phyloP scores from a whole-genome alignment of 2,329 filamentous ascomycete genomes.

The Paramyrothecium sp. region DNA sequence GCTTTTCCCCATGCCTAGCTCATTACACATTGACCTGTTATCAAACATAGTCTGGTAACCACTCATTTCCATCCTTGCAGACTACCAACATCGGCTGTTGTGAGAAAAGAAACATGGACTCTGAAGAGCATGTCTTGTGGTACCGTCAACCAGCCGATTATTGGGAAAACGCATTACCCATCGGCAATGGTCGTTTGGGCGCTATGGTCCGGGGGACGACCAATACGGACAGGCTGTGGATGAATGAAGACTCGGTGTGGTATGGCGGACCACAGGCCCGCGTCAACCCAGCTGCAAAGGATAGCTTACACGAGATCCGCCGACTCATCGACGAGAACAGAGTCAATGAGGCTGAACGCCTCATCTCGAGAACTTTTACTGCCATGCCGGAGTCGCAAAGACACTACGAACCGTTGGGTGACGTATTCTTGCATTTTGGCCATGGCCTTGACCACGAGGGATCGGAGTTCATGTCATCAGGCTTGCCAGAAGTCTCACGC shows the following conservation, averaged over 20 bases:
- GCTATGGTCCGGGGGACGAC: conserved; percentile 42
- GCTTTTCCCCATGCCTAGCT: too few relatives aligned
- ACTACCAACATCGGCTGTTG: too few relatives aligned
- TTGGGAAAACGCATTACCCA: conserved; percentile 37
- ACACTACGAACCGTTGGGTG: conserved; percentile 29
- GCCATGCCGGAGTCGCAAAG: conserved; percentile 20
- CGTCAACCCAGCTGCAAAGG: conserved; percentile 28
- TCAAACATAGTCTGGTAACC: too few relatives aligned
- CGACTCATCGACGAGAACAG: conserved; percentile 18
- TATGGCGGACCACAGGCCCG: conserved; percentile 43
- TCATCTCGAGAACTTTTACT: conserved; percentile 19
- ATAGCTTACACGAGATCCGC: conserved; percentile 14
- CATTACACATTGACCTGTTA: too few relatives aligned
- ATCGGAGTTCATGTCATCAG: background rate
- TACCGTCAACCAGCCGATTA: conserved; percentile 16
- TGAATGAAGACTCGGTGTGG: conserved; percentile 50
- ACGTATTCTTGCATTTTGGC: conserved; percentile 34
- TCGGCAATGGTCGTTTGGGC: conserved; percentile 45
- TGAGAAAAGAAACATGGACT: background rate
- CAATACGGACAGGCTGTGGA: conserved; percentile 34
- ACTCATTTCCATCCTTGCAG: too few relatives aligned
- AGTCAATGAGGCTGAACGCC: conserved; percentile 18
- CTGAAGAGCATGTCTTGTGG: conserved; percentile 1
- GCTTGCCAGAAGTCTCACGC: conserved; percentile 1
- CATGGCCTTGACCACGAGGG: conserved; percentile 22